These are phyloP conservation scores for Spathaspora girioi DNA, from an alignment of 805 yeast species.

Conservation along the genomic window DNA sequence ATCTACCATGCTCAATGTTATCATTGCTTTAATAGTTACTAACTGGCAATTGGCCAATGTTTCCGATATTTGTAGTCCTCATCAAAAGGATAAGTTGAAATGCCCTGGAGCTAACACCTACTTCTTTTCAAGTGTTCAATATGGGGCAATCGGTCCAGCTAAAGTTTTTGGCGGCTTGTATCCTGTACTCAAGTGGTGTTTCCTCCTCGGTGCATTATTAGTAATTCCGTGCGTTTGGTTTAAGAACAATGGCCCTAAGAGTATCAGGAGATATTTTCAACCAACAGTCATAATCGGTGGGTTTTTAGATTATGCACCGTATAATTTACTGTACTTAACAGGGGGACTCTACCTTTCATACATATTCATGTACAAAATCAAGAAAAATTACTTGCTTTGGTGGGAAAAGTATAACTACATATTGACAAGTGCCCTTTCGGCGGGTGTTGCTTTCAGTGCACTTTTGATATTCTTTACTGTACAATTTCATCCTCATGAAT, in stretches of 20 bases:
- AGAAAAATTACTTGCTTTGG: constrained; percentile 49
- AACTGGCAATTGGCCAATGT: constrained; percentile 39
- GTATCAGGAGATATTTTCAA: constrained; percentile 40
- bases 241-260: constrained; percentile 32
- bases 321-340: constrained; percentile 49
- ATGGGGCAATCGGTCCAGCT: constrained; percentile 58
- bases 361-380: constrained; percentile 53
- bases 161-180: constrained; percentile 56
- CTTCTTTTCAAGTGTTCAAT: constrained; percentile 50
- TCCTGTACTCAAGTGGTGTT: constrained; percentile 54
- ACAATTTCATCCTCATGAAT: constrained; percentile 37
- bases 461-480: constrained; percentile 55
- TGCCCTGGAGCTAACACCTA: constrained; percentile 48
- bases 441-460: constrained; percentile 64
- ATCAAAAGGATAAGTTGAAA: constrained; percentile 31
- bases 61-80: constrained; percentile 31
- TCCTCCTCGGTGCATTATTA: constrained; percentile 48
- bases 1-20: constrained; percentile 32
- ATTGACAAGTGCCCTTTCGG: constrained; percentile 52
- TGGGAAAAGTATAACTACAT: constrained; percentile 75
- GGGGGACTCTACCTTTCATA: constrained; percentile 60
- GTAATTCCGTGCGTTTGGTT: constrained; percentile 36
- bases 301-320: constrained; percentile 47
- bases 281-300: constrained; percentile 55
- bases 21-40: constrained; percentile 30